These are phyloP conservation scores for Penicillium psychrosexuale DNA, from an alignment of 2,329 filamentous ascomycete genomes.

Conservation along the genomic window DNA sequence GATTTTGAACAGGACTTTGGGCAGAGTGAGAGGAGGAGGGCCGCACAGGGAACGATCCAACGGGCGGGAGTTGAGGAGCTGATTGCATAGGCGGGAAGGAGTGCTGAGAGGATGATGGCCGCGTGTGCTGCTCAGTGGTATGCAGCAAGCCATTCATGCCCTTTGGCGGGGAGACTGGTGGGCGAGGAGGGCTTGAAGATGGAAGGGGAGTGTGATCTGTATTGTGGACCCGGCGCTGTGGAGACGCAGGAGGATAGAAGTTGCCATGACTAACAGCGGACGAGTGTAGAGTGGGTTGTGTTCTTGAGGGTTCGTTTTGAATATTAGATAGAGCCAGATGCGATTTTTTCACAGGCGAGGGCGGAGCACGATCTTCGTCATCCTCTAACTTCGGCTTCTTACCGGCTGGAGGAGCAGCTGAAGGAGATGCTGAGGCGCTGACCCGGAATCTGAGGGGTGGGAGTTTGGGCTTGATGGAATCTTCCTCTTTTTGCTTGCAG, in stretches of 20 bases:
- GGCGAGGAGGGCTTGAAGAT: conserved; percentile 28
- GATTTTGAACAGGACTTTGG: conserved; percentile 41
- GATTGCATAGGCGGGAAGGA: conserved; percentile 28
- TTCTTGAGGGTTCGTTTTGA: conserved; percentile 23
- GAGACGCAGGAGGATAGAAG: conserved; percentile 25
- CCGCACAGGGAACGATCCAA: conserved; percentile 36
- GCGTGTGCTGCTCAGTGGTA: conserved; percentile 24
- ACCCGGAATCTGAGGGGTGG: conserved; percentile 59
- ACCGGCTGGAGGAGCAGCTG: conserved; percentile 22
- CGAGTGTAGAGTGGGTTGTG: conserved; percentile 17
- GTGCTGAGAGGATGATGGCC: conserved; percentile 17
- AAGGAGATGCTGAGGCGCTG: conserved; percentile 50
- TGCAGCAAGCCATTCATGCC: conserved; percentile 29
- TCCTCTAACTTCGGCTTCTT: conserved; percentile 22
- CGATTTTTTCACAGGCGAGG: conserved; percentile 28
- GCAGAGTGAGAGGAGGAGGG: conserved; percentile 44
- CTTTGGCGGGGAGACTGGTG: conserved; percentile 35
- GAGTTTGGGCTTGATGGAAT: conserved; percentile 60
- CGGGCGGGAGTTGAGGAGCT: conserved; percentile 30
- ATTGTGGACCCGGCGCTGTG: conserved; percentile 31
- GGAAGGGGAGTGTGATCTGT: conserved; percentile 15
- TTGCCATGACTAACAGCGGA: conserved; percentile 10
- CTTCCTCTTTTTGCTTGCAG: conserved; percentile 68
- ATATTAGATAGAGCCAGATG: conserved; percentile 14
- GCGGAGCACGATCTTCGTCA: conserved; percentile 12